Percentiles rank a stretch among this genome's conserved stretches.
Conservation (phyloP, 2,329 filamentous ascomycete species). For the Elsinoe arachidis region DNA sequence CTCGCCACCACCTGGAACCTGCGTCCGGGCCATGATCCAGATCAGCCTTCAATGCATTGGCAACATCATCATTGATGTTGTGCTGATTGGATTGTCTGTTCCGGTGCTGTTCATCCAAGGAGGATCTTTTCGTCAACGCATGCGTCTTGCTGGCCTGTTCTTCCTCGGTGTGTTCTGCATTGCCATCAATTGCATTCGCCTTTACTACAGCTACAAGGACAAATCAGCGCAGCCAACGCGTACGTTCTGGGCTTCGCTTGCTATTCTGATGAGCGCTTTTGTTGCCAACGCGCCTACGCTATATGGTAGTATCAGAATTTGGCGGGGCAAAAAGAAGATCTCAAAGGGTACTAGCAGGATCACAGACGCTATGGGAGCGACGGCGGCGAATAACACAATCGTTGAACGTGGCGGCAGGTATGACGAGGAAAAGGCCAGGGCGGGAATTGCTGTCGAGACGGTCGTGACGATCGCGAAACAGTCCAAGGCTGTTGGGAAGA, state of each 20-base stretch:
- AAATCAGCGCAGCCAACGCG: slow-evolving; percentile 16
- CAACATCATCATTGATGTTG: slow-evolving; percentile 24
- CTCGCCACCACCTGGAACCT: slow-evolving; percentile 16
- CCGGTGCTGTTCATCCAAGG: slow-evolving; percentile 16
- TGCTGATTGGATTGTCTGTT: slow-evolving; percentile 24
- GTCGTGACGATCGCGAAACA: too few species aligned
- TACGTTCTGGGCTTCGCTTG: slow-evolving; percentile 18
- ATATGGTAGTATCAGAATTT: slow-evolving; percentile 13
- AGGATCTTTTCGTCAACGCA: neutral
- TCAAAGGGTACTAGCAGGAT: too few species aligned
- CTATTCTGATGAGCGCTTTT: slow-evolving; percentile 15
- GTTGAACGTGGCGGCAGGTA: too few species aligned
- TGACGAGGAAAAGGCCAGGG: too few species aligned
- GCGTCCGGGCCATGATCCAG: slow-evolving; percentile 27
- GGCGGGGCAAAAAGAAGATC: too few species aligned
- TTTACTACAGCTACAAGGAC: slow-evolving; percentile 15
- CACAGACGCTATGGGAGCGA: too few species aligned
- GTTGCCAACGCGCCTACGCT: slow-evolving; percentile 17
- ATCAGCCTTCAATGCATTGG: slow-evolving; percentile 24
- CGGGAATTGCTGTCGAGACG: too few species aligned
- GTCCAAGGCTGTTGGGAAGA: too few species aligned
- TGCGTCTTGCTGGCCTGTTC: slow-evolving; percentile 13
- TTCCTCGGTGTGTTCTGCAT: slow-evolving; percentile 16
- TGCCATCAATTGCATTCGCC: slow-evolving; percentile 15
- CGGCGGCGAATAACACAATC: too few species aligned